These are phyloP conservation scores for Cryphonectria parasitica DNA, from an alignment of 2,329 filamentous ascomycete species.

Conservation along the genomic window DNA sequence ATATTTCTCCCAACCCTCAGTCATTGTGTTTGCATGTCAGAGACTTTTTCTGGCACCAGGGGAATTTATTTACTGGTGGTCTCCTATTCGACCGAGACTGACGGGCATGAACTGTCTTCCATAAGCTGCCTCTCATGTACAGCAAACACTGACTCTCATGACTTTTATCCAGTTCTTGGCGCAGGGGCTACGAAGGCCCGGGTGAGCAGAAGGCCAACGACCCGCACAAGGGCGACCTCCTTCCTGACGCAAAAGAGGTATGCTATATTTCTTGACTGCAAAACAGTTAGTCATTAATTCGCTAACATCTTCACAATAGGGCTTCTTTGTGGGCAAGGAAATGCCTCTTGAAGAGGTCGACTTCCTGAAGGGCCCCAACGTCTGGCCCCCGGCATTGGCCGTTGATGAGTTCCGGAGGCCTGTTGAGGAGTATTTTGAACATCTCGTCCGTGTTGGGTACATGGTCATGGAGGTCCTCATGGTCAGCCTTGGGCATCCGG, in stretches of 20 bases:
- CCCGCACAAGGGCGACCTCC: background rate
- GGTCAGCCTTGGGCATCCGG: constrained; percentile 6
- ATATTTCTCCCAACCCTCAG: background rate
- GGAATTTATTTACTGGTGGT: background rate
- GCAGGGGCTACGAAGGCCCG: background rate
- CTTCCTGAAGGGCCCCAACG: constrained; percentile 2
- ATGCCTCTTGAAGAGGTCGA: background rate
- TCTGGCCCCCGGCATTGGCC: constrained; percentile 6
- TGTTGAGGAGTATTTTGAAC: constrained; percentile 1
- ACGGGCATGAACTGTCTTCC: background rate
- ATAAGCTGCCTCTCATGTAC: background rate
- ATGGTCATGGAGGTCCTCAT: constrained; percentile 9
- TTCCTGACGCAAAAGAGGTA: constrained; percentile 2
- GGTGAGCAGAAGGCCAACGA: constrained; percentile 1
- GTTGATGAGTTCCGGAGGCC: constrained; percentile 6
- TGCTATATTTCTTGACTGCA: background rate
- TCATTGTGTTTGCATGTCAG: background rate
- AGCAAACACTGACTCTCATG: background rate
- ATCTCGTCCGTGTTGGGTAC: background rate
- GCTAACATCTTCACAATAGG: background rate
- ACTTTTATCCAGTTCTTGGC: background rate
- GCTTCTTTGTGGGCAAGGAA: constrained; percentile 2
- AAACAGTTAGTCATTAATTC: background rate
- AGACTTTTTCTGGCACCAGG: background rate
- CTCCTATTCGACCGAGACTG: background rate